Conservation (phyloP, 441 rosid genomes). For the Euphorbia schlechtendalii region DNA sequence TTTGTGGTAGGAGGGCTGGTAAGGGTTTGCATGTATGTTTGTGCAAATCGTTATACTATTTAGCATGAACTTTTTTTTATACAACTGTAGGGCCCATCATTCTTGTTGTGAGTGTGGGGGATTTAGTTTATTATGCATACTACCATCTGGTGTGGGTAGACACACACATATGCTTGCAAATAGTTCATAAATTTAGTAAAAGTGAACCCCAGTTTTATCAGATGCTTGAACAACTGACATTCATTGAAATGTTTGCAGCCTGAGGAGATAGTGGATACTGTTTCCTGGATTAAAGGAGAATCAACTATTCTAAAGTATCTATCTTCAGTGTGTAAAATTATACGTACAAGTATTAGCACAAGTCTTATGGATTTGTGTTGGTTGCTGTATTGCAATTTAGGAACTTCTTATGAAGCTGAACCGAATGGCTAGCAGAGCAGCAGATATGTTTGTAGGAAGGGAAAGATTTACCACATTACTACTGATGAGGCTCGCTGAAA, state of each 20-base stretch:
- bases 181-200: neutral
- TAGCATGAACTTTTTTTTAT: neutral
- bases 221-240: no score
- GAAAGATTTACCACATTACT: constrained; percentile 88
- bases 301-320: neutral
- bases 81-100: neutral
- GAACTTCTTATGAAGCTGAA: constrained; percentile 79
- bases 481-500: constrained; percentile 94
- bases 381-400: constrained; percentile 34
- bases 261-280: neutral
- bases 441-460: constrained; percentile 98
- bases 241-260: neutral
- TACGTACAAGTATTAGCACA: neutral
- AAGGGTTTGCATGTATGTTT: neutral
- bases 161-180: neutral
- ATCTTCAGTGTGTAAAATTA: neutral
- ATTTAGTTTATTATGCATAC: neutral
- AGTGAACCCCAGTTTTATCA: no score
- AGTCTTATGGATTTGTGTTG: constrained; percentile 12
- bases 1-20: neutral
- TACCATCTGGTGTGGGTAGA: neutral
- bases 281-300: neutral
- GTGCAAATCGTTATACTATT: neutral
- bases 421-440: constrained; percentile 79
- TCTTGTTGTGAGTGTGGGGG: neutral